Evolutionary conservation across 108 stramenopile species (phyloP).

Genomic region (Seminavis robusta): DNA sequence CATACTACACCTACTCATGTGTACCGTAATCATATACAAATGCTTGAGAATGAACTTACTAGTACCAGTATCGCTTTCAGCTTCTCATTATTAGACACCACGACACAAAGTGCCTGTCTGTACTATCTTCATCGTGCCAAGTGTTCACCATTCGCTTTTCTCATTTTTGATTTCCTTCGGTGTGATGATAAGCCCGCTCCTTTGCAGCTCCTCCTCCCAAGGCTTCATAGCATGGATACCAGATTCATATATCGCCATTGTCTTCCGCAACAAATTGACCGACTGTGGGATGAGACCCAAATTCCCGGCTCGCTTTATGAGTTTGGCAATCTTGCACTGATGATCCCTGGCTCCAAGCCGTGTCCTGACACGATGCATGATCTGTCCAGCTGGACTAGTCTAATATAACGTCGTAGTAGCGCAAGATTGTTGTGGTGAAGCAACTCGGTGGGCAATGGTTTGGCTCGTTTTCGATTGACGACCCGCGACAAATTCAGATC

Average conservation of each 20-base stretch:
- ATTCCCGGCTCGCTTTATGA: conserved; percentile 72
- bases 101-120: too few relatives aligned
- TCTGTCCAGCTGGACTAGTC: conserved; percentile 77
- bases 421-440: conserved; percentile 83
- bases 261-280: too few relatives aligned
- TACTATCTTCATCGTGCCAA: too few relatives aligned
- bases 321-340: conserved; percentile 77
- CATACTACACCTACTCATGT: too few relatives aligned
- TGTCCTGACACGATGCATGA: conserved; percentile 76
- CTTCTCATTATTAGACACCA: too few relatives aligned
- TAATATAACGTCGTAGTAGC: conserved; percentile 62
- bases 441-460: conserved; percentile 49
- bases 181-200: conserved; percentile 45
- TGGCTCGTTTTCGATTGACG: conserved; percentile 70
- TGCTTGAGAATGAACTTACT: too few relatives aligned
- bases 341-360: conserved; percentile 80
- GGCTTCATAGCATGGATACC: conserved; percentile 48
- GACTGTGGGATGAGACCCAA: conserved; percentile 78
- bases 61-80: too few relatives aligned
- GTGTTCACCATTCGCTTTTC: too few relatives aligned
- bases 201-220: conserved; percentile 53
- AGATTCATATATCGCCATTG: too few relatives aligned
- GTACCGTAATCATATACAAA: too few relatives aligned
- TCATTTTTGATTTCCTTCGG: too few relatives aligned
- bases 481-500: conserved; percentile 69